Evolutionary conservation across 306 rosid genomes (phyloP), one percentile per base, ranked within the genome.

Genomic region (Cicer arietinum): DNA sequence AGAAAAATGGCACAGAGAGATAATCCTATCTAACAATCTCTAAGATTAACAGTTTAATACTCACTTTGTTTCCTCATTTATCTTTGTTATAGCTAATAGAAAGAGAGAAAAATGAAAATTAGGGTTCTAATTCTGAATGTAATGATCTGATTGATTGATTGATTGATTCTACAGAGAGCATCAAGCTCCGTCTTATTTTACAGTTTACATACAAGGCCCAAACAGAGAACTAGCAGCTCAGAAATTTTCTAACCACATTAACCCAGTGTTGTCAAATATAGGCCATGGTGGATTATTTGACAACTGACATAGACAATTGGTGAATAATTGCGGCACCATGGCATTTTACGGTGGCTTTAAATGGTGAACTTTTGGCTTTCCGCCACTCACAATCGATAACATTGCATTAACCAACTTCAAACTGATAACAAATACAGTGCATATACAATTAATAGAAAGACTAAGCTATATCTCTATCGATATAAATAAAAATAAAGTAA

Each of bases 101-200:
- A 60, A 60, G 17, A 60, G 22, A 60, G 20, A 45, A 0, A 25
- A 59, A 59, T 30, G 44, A 59, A 59, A 59, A 59, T 9, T 60
- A 60, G 67, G 45, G 45, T 13, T 60, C 45, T 60, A n/a, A 60
- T 37, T 60, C 45, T 37, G 10, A 60, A 60, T 6, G 45, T 35
- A 56, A 8, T 56, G 37, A 18, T 18, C 60, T 54, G 12, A 8
- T 12, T 14, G 16, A 14, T 14, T 47, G 52, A 47, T 47, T 47
- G 10, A 53, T 53, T 25, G 35, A 30, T 30, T 30, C 37, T 3
- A 8, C 25, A 56, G 13, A 2, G 39, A 56, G 62, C 62, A 56
- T 56, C 62, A 56, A 18, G 6, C 54, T 48, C 35, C 30, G 0
- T 0, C 1, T 48, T 48, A 3, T 48, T 10, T 47, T 47, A 10